Evolutionary conservation across 805 yeast species (phyloP), one percentile per base, ranked within the genome.

Genomic region (Hermanozyma aechmeae): DNA sequence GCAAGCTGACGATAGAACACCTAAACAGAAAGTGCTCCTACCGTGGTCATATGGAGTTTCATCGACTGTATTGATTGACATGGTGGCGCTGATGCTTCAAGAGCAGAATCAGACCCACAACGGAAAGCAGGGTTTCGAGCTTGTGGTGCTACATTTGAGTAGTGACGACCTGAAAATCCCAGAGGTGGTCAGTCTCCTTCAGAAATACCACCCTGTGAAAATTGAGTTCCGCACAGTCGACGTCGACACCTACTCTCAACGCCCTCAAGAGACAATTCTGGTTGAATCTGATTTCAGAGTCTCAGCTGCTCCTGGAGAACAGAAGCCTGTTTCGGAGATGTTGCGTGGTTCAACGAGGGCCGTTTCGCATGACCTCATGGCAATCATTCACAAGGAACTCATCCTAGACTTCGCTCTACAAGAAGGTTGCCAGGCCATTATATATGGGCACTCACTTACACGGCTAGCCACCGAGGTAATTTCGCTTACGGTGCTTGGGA

Each of bases 391-490:
- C 12, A 60, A 62, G 5, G 70, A 69, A 23, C 40, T 78, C 4
- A 53, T 78, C 2, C 40, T 63, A 18, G 48, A 58, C 16, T 50
- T 66, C 9, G 83, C 86, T 0, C 40, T 42, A 5, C 50, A 55
- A 9, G 52, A 59, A 11, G 45, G 51, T 0, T 69, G 76, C 41
- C 58, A 66, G n/a, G 65, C 81, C n/a, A 56, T 84, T 3, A 28
- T 85, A 6, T 73, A 74, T 58, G 84, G 89, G 2, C 82, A 78
- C 45, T 75, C 81, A 16, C 82, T 84, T 93, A 81, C 95, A 1
- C 66, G 76, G 24, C 49, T 87, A 15, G 94, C 96, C 1, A 84
- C 79, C 43, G 76, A 76, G 36, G 74, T 82, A n/a, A 61, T 89
- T 19, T 66, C 93, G 0, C 53, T 82, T 31, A 79, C 94, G 0